phyloP scores from a whole-genome alignment of 2,329 filamentous ascomycete genomes.

The Oidium heveae region DNA sequence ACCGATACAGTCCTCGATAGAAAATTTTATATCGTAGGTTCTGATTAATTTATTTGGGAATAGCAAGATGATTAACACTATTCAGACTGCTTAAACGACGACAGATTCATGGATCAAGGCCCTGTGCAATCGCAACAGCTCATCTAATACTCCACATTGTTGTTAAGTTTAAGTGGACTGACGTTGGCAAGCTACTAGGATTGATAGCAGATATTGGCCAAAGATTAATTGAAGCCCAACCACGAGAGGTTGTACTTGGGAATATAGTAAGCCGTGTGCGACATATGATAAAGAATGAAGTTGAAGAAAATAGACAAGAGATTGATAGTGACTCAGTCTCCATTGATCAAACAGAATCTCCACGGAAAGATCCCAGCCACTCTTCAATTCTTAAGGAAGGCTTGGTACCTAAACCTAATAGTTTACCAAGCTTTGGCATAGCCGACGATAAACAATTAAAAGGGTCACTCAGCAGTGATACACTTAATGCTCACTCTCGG shows the following conservation, averaged over 20 bases:
- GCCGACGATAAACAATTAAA: constrained; percentile 6
- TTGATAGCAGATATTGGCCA: constrained; percentile 58
- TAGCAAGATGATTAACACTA: background rate
- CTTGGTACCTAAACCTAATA: constrained; percentile 5
- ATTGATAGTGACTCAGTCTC: constrained; percentile 15
- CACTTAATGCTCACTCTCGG: constrained; percentile 4
- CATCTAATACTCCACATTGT: constrained; percentile 74
- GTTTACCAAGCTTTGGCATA: constrained; percentile 11
- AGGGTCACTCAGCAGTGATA: constrained; percentile 8
- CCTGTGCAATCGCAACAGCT: constrained; percentile 76
- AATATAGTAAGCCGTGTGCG: constrained; percentile 84
- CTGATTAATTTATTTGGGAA: too few relatives aligned
- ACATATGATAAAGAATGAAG: constrained; percentile 75
- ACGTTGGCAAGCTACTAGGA: constrained; percentile 54
- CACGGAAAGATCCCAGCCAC: constrained; percentile 6
- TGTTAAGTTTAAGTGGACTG: constrained; percentile 51
- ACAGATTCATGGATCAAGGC: constrained; percentile 68
- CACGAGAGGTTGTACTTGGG: constrained; percentile 72
- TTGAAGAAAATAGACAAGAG: constrained; percentile 51
- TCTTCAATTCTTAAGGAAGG: constrained; percentile 1
- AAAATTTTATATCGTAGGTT: constrained; percentile 51
- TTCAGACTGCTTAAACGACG: constrained; percentile 56
- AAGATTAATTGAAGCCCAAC: constrained; percentile 54
- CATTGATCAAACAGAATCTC: constrained; percentile 11
- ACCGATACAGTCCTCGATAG: constrained; percentile 57